Percentiles rank a stretch among this genome's conserved stretches.
Evolutionary conservation across 257 asterid species (phyloP).

Genomic region (Ilex aquifolium): DNA sequence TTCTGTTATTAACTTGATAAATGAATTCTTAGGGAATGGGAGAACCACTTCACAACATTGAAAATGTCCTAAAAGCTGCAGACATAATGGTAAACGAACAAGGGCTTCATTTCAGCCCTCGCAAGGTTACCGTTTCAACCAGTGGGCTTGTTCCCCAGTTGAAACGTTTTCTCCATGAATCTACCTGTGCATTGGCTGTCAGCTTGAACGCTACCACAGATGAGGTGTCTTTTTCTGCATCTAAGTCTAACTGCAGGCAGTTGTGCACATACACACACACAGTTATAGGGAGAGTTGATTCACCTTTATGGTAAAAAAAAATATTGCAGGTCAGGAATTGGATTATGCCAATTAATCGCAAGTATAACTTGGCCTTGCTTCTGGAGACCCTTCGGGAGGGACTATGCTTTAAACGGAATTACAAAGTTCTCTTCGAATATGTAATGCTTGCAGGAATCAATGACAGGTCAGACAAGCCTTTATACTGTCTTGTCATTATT

Average conservation of each 20-base stretch:
- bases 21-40: conserved; percentile 78
- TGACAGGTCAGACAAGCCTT: conserved; percentile 53
- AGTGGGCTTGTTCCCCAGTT: conserved; percentile 95
- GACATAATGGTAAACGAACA: conserved; percentile 89
- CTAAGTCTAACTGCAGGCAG: background rate
- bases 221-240: conserved; percentile 51
- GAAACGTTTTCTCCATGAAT: conserved; percentile 75
- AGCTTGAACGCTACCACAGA: conserved; percentile 96
- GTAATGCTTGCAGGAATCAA: conserved; percentile 98
- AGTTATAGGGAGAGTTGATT: background rate
- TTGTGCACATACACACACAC: background rate
- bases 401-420: conserved; percentile 55
- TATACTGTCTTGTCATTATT: too few species aligned
- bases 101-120: conserved; percentile 96
- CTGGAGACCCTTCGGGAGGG: conserved; percentile 87
- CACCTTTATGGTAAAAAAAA: background rate
- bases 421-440: conserved; percentile 89
- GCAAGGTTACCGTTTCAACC: conserved; percentile 89
- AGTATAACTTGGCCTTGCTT: conserved; percentile 75
- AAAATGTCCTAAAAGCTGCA: conserved; percentile 82
- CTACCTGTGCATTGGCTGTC: conserved; percentile 89
- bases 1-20: background rate
- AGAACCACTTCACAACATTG: conserved; percentile 90
- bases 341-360: conserved; percentile 98
- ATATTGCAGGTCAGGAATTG: conserved; percentile 79